These are phyloP conservation scores for Mycena latifolia DNA, from an alignment of 768 basidiomycete species.

Conservation along the genomic window DNA sequence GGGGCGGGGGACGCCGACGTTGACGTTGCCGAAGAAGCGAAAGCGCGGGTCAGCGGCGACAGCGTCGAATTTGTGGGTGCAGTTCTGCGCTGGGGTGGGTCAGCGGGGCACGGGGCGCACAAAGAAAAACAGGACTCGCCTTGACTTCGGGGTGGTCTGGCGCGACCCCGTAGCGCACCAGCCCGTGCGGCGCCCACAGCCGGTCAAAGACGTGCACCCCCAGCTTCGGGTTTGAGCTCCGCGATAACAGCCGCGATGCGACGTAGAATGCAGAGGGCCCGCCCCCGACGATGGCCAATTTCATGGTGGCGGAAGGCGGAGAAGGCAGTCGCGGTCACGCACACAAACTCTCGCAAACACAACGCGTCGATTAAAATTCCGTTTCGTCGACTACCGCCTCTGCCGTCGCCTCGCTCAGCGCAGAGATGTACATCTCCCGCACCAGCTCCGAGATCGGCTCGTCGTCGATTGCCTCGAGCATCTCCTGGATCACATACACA, in stretches of 20 bases:
- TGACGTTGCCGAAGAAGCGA: constrained; percentile 92
- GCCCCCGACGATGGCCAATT: constrained; percentile 92
- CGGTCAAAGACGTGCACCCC: constrained; percentile 91
- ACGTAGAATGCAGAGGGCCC: constrained; percentile 98
- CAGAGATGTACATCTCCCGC: constrained; percentile 25
- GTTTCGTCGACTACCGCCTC: neutral
- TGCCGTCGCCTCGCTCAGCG: constrained; percentile 27
- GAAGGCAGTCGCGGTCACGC: neutral
- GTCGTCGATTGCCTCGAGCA: constrained; percentile 5
- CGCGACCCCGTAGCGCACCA: constrained; percentile 96
- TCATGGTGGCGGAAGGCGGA: constrained; percentile 50
- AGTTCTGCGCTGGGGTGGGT: constrained; percentile 71
- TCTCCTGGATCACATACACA: constrained; percentile 13
- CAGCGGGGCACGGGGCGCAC: neutral
- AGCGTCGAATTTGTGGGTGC: constrained; percentile 93
- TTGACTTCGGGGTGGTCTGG: constrained; percentile 99
- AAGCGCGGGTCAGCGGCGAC: constrained; percentile 85
- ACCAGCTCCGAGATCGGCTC: constrained; percentile 31
- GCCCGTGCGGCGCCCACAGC: constrained; percentile 93
- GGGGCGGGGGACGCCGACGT: constrained; percentile 55
- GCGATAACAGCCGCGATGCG: constrained; percentile 85
- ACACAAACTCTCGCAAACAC: neutral
- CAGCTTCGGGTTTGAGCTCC: constrained; percentile 58
- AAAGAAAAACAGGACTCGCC: constrained; percentile 52
- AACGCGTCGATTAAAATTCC: too few species aligned